Evolutionary conservation across 2,329 filamentous ascomycete species (phyloP).

Genomic region (Nigrospora oryzae): DNA sequence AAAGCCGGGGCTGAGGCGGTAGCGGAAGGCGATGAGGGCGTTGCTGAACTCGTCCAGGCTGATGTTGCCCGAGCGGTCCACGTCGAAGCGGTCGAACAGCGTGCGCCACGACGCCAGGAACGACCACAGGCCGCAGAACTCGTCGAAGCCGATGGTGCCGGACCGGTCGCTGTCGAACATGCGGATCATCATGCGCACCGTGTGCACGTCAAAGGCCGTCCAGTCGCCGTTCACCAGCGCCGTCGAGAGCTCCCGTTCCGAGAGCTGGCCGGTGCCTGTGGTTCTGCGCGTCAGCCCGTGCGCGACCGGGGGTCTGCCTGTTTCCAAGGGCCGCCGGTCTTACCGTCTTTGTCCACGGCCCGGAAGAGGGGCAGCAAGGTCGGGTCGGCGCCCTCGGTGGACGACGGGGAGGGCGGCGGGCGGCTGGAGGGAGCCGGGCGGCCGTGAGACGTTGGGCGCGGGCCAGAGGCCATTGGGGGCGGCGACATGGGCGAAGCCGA

Average conservation of each 20-base stretch:
- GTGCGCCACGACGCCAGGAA: conserved; percentile 91
- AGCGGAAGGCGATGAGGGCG: conserved; percentile 87
- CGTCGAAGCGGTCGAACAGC: conserved; percentile 92
- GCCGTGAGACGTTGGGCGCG: conserved; percentile 32
- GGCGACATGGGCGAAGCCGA: conserved; percentile 35
- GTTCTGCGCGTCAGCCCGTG: neutral
- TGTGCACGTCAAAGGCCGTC: conserved; percentile 86
- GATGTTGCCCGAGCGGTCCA: conserved; percentile 80
- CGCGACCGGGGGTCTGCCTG: too few relatives aligned
- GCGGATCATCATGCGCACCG: conserved; percentile 97
- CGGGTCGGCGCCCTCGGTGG: conserved; percentile 51
- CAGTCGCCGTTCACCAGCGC: conserved; percentile 96
- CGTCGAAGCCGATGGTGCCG: conserved; percentile 85
- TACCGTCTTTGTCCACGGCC: conserved; percentile 81
- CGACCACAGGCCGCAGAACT: conserved; percentile 94
- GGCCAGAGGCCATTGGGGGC: conserved; percentile 34
- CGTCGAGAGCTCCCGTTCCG: conserved; percentile 76
- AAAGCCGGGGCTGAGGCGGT: conserved; percentile 77
- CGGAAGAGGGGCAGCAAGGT: conserved; percentile 78
- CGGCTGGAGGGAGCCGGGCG: conserved; percentile 50
- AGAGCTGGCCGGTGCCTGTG: conserved; percentile 68
- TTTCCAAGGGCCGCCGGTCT: conserved; percentile 7
- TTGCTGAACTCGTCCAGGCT: conserved; percentile 80
- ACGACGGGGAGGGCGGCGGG: conserved; percentile 57
- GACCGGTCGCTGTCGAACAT: conserved; percentile 96